These are phyloP conservation scores for Hypoxylon sp. DNA, from an alignment of 2,329 filamentous ascomycete species.

Conservation along the genomic window DNA sequence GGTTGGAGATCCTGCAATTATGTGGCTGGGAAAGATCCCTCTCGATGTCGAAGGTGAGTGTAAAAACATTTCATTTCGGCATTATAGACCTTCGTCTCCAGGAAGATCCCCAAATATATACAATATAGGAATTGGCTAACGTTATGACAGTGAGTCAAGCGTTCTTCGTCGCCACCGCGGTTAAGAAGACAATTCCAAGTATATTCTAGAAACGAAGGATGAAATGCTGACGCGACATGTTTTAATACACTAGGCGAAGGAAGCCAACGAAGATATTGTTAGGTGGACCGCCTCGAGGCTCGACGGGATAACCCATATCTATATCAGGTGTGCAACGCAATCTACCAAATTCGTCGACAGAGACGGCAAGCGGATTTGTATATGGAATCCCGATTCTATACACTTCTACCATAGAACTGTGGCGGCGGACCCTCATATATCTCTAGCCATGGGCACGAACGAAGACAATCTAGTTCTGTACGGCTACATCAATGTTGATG, in stretches of 20 bases:
- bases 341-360: constrained; percentile 31
- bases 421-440: constrained; percentile 25
- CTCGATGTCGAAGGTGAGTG: background rate
- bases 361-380: constrained; percentile 33
- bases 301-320: constrained; percentile 31
- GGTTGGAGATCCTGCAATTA: constrained; percentile 27
- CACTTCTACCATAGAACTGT: constrained; percentile 5
- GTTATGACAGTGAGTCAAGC: too few relatives aligned
- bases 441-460: constrained; percentile 32
- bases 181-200: too few relatives aligned
- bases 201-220: too few relatives aligned
- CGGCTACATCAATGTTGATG: constrained; percentile 30
- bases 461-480: constrained; percentile 27
- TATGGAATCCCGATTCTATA: constrained; percentile 32
- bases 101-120: too few relatives aligned
- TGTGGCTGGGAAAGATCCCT: constrained; percentile 30
- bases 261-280: constrained; percentile 22
- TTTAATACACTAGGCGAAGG: background rate
- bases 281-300: constrained; percentile 10
- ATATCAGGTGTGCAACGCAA: constrained; percentile 30
- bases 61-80: too few relatives aligned
- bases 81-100: too few relatives aligned
- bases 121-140: too few relatives aligned
- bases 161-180: too few relatives aligned
- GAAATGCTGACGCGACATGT: too few relatives aligned